A percentile compares a stretch with the other conserved stretches of the same genome.
phyloP scores from a whole-genome alignment of 2,329 filamentous ascomycete genomes.

The Beauveria medogensis region DNA sequence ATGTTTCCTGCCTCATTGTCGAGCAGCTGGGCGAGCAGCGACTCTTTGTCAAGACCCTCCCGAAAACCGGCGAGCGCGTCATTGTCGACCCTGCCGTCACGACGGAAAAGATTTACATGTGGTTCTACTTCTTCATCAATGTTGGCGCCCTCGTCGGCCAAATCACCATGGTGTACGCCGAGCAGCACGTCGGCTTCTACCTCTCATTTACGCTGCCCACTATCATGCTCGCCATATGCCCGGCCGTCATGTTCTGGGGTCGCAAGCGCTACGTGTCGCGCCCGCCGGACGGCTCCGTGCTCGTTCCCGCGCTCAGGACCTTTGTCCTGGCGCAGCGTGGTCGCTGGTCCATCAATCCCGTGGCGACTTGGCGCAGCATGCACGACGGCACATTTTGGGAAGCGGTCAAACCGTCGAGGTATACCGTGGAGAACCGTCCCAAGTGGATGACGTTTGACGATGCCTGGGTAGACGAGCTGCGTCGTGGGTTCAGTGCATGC shows the following conservation, averaged over 20 bases:
- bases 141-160: conserved; percentile 57
- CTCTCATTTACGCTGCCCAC: conserved; percentile 62
- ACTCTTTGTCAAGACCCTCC: conserved; percentile 42
- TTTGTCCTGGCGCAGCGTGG: conserved; percentile 58
- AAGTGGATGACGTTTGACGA: conserved; percentile 74
- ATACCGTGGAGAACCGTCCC: conserved; percentile 46
- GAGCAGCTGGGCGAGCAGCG: conserved; percentile 55
- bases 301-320: conserved; percentile 55
- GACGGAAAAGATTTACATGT: conserved; percentile 55
- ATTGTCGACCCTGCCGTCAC: conserved; percentile 59
- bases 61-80: conserved; percentile 48
- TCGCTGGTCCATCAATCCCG: conserved; percentile 60
- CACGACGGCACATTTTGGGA: conserved; percentile 56
- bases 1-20: conserved; percentile 59
- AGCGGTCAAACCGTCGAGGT: conserved; percentile 57
- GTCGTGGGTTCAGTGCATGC: conserved; percentile 59
- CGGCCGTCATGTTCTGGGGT: conserved; percentile 51
- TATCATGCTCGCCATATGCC: conserved; percentile 54
- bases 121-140: conserved; percentile 68
- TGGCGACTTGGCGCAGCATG: conserved; percentile 49
- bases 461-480: conserved; percentile 68
- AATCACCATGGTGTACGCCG: conserved; percentile 61
- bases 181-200: conserved; percentile 70
- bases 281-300: conserved; percentile 59
- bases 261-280: conserved; percentile 49